Conservation (phyloP, 768 basidiomycete species). For the Sporobolomyces phaffii region DNA sequence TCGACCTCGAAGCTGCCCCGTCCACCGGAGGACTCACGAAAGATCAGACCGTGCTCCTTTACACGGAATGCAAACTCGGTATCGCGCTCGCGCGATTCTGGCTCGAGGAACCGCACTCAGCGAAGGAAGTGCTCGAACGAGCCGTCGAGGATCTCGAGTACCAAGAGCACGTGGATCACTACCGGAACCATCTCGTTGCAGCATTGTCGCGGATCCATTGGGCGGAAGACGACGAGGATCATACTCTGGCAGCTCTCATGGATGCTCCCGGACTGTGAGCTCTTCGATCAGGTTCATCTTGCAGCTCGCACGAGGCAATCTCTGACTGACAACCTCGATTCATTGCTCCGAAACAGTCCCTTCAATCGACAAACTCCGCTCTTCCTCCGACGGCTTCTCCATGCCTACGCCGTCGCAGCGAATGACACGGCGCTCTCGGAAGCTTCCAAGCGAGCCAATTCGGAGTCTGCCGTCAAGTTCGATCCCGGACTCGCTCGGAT, state of each 20-base stretch:
- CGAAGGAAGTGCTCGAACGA: constrained; percentile 62
- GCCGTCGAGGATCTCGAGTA: constrained; percentile 54
- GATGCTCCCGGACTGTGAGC: constrained; percentile 30
- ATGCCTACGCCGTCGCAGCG: constrained; percentile 27
- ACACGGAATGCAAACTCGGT: constrained; percentile 52
- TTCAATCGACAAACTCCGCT: constrained; percentile 9
- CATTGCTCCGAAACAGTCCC: not conserved
- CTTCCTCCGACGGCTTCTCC: constrained; percentile 24
- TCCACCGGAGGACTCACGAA: constrained; percentile 4
- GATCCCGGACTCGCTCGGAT: constrained; percentile 15
- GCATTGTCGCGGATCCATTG: constrained; percentile 11
- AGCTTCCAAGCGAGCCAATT: not conserved
- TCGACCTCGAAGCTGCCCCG: constrained; percentile 50
- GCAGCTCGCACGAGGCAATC: no score
- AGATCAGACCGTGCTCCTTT: constrained; percentile 31
- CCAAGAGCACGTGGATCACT: not conserved
- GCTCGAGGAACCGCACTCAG: constrained; percentile 58
- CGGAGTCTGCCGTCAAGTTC: constrained; percentile 25
- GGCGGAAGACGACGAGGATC: constrained; percentile 31
- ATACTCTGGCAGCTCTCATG: constrained; percentile 5
- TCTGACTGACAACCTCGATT: no score
- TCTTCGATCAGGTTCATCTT: not conserved
- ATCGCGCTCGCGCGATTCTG: constrained; percentile 67
- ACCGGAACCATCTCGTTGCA: constrained; percentile 10
- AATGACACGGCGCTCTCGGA: constrained; percentile 19